Conservation (phyloP, 2,329 filamentous ascomycete species). For the Macrophomina phaseolina region DNA sequence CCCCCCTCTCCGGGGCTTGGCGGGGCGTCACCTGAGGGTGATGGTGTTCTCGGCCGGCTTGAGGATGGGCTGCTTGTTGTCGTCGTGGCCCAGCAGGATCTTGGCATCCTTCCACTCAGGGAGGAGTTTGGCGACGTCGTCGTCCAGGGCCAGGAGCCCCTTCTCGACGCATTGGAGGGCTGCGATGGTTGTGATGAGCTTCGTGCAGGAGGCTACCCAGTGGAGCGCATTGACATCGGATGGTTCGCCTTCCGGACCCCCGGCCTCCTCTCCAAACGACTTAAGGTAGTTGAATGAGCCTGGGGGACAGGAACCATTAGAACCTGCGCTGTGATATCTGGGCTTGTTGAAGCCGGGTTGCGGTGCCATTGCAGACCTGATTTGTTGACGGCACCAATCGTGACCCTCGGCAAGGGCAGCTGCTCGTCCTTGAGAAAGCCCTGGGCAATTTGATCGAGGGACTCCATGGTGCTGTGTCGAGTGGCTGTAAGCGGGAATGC, state of each 20-base stretch:
- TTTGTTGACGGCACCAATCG: conserved; percentile 3
- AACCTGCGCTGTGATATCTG: too few species aligned
- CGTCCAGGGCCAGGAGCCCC: conserved; percentile 39
- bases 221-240: neutral
- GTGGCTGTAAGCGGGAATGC: too few species aligned
- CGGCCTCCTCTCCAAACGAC: neutral
- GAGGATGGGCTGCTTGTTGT: conserved; percentile 34
- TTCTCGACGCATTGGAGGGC: conserved; percentile 43
- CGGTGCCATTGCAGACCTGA: neutral
- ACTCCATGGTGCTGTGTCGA: neutral
- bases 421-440: neutral
- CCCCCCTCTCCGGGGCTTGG: too few species aligned
- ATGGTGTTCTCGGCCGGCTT: neutral
- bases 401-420: conserved; percentile 1
- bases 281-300: conserved; percentile 6
- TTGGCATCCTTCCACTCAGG: conserved; percentile 38
- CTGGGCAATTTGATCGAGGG: neutral
- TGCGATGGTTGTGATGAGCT: conserved; percentile 44
- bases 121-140: conserved; percentile 38
- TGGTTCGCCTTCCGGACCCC: neutral
- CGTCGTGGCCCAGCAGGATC: conserved; percentile 33
- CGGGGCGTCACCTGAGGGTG: neutral
- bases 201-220: conserved; percentile 47
- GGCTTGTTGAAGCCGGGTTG: too few species aligned
- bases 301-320: neutral